Evolutionary conservation across 164 flowering plant genomes (phyloP).

Genomic region (Cinnamomum micranthum): DNA sequence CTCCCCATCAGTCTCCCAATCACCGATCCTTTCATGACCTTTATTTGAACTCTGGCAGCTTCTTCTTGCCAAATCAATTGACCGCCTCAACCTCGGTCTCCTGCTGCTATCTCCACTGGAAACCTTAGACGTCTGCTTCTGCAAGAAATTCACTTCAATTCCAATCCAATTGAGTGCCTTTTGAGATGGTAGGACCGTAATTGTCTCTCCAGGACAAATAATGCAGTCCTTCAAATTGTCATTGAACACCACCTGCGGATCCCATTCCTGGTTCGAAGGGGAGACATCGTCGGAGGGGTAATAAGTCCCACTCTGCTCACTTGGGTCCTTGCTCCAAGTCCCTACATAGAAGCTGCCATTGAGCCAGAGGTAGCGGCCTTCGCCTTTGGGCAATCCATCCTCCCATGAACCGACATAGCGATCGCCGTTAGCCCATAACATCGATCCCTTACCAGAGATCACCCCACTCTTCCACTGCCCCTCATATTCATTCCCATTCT

Average conservation of each 20-base stretch:
- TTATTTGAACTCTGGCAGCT: constrained; percentile 27
- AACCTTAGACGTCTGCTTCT: constrained; percentile 42
- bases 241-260: constrained; percentile 57
- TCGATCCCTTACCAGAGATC: constrained; percentile 49
- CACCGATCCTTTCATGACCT: constrained; percentile 31
- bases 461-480: constrained; percentile 63
- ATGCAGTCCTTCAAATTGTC: constrained; percentile 44
- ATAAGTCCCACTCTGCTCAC: constrained; percentile 58
- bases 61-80: constrained; percentile 56
- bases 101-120: constrained; percentile 22
- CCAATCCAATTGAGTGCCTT: constrained; percentile 35
- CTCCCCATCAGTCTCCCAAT: constrained; percentile 38
- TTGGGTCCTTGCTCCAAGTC: constrained; percentile 58
- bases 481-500: constrained; percentile 46
- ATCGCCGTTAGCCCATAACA: constrained; percentile 61
- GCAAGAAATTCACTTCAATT: constrained; percentile 9
- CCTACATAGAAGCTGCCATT: constrained; percentile 74
- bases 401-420: constrained; percentile 70
- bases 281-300: constrained; percentile 40
- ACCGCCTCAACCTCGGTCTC: constrained; percentile 46
- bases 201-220: constrained; percentile 61
- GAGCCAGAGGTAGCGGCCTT: constrained; percentile 53
- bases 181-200: constrained; percentile 71
- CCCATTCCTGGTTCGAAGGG: constrained; percentile 43
- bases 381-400: constrained; percentile 60